phyloP scores from a whole-genome alignment of 2,329 filamentous ascomycete species.

The Xylariaceae sp. region DNA sequence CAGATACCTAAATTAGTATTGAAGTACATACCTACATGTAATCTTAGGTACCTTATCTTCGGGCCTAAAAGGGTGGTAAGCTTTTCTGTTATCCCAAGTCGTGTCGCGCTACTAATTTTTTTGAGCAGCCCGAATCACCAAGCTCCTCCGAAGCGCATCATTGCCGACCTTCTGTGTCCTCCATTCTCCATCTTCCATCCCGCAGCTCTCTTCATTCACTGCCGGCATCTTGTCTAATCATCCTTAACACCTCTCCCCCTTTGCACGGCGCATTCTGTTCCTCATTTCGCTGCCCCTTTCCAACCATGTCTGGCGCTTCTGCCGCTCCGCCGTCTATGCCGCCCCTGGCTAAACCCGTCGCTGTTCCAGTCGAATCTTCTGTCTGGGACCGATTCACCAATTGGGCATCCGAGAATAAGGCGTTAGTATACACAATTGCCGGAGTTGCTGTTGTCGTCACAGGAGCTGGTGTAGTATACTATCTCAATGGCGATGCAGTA shows the following conservation, averaged over 20 bases:
- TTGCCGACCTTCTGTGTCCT: slow-evolving; percentile 9
- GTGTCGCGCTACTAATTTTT: slow-evolving; percentile 32
- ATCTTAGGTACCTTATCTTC: no score
- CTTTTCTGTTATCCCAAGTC: slow-evolving; percentile 14
- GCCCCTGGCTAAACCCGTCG: slow-evolving; percentile 49
- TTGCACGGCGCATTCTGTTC: neutral
- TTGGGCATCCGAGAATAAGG: slow-evolving; percentile 96
- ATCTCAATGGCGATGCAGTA: slow-evolving; percentile 70
- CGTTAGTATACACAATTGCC: slow-evolving; percentile 92
- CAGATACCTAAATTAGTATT: no score
- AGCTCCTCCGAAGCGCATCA: slow-evolving; percentile 30
- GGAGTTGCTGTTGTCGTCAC: slow-evolving; percentile 92
- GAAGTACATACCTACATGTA: no score
- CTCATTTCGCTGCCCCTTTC: neutral
- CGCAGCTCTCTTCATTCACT: neutral
- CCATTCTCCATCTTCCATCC: slow-evolving; percentile 1
- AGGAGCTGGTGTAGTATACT: slow-evolving; percentile 91
- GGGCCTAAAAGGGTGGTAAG: no score
- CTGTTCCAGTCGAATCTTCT: slow-evolving; percentile 61
- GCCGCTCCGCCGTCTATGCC: slow-evolving; percentile 56
- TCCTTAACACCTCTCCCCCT: neutral
- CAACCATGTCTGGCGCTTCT: slow-evolving; percentile 43
- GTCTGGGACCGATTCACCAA: slow-evolving; percentile 88
- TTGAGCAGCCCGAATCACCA: slow-evolving; percentile 10
- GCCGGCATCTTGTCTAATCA: neutral